Base-by-base conservation (phyloP, 164 flowering plant species). In the Liquidambar formosana region DNA sequence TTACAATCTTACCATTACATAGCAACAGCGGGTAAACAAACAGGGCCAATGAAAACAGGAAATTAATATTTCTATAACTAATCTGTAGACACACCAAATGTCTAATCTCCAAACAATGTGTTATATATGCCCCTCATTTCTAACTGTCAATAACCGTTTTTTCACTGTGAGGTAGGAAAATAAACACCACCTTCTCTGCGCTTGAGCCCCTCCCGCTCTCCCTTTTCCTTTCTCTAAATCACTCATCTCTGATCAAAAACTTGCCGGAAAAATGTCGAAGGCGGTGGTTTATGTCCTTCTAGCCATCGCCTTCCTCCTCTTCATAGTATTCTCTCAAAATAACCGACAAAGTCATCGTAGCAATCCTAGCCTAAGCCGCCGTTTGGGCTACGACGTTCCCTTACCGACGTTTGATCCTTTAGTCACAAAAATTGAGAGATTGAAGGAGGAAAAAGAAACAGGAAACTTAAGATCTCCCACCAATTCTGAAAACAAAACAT, bases 261-360 rank as follows among this genome's bases (percentile, higher is more conserved):
- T 23, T 28, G 41, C 66, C 73, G 44, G 76, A 67, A 56, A 47
- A 75, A 85, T 83, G 89, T 61, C 67, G 75, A 79, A 78, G 85
- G 91, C 71, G 80, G 86, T 82, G 85, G 88, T 75, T 51, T 86
- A 79, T 53, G 28, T 73, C 71, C 74, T 85, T 18, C 45, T 81
- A 14, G 75, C 88, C 87, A 75, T 85, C 77, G 81, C 78, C 82
- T 61, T 88, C 74, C 21, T 86, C 69, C 9, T 83, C 79, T 49
- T 83, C 66, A 53, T 86, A 8, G 22, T 64, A 64, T 41, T 79
- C 59, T 73, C 77, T 43, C 72, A 73, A 4, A n/a, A 60, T 8
- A 44, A 72, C 3, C 65, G 33, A 0, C 65, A 65, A 10, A 27
- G 26, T 11, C 27, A 21, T 10, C 10, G 28, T 22, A 33, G 27